Conservation (phyloP, 805 yeast genomes). For the Ogataea nakhonphanomensis region DNA sequence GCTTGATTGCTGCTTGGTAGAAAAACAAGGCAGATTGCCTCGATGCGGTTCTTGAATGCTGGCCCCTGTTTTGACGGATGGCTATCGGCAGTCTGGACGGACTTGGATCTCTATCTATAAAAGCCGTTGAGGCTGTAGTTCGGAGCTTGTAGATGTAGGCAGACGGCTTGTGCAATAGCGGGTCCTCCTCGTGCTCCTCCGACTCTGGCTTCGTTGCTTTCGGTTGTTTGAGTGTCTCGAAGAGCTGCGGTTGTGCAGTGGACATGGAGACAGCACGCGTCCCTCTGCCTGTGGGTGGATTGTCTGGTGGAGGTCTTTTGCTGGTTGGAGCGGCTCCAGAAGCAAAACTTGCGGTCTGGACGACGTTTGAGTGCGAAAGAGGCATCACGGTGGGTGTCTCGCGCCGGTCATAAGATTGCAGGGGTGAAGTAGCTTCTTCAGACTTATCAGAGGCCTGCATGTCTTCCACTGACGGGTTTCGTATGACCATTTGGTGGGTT, state of each 20-base stretch:
- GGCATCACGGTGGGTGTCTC: conserved; percentile 35
- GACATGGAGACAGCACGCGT: conserved; percentile 36
- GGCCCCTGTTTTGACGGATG: conserved; percentile 37
- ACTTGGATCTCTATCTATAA: conserved; percentile 43
- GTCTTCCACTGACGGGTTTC: conserved; percentile 18
- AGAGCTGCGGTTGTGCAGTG: conserved; percentile 33
- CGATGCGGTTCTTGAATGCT: conserved; percentile 30
- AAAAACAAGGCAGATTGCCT: conserved; percentile 25
- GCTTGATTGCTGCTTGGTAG: conserved; percentile 47
- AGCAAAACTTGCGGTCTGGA: conserved; percentile 18
- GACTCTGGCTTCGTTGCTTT: conserved; percentile 2
- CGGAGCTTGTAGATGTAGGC: conserved; percentile 15
- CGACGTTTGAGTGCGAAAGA: conserved; percentile 25
- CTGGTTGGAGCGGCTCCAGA: conserved; percentile 4
- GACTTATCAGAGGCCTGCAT: background rate
- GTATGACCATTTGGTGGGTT: conserved; percentile 23
- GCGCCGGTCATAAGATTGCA: conserved; percentile 36
- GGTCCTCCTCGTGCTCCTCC: background rate
- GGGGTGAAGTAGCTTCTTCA: background rate
- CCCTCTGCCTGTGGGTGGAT: conserved; percentile 36
- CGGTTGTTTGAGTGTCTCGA: conserved; percentile 13
- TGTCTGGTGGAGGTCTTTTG: conserved; percentile 40
- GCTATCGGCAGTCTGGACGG: conserved; percentile 54
- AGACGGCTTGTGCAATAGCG: conserved; percentile 11
- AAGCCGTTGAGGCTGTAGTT: conserved; percentile 34